Base-by-base conservation (phyloP, 73 alveolate species). In the Paraurostyla sp. region DNA sequence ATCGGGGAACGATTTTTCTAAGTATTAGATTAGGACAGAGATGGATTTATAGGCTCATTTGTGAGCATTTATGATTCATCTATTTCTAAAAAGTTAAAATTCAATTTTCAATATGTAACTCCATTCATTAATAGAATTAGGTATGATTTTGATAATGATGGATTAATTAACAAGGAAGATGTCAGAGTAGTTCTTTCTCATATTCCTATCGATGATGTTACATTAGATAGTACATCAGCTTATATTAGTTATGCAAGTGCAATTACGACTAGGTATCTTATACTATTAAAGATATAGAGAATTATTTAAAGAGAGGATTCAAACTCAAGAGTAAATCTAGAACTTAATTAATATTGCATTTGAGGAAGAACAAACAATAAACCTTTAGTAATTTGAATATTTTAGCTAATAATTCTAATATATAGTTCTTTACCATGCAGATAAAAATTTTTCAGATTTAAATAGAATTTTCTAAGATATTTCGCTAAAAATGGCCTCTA, bases 111-210 rank as follows among this genome's bases (percentile, higher is more conserved):
- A 54, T 54, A 32, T 54, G 22, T 15, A 15, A 15, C 11, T 6
- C 11, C 11, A 7, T n/a, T 15, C 6, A 15, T n/a, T n/a, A n/a
- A 7, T 15, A 6, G 11, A 15, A 54, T 13, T 13, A 54, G 71
- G 32, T 54, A 54, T n/a, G 71, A 54, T n/a, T 54, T 54, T n/a
- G 71, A 54, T n/a, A 54, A 54, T 54, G 71, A 54, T 22, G 71
- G 71, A 7, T 7, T 13, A 15, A 6, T 54, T 15, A 11, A 54
- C 36, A 54, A 54, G 30, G 71, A 54, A 54, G 71, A 54, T 15
- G 71, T 54, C 22, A 54, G 22, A 22, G 6, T 54, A 13, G 22
- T 54, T 15, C 71, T 54, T 6, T 54, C 71, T 15, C 32, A 54
- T n/a, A 54, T 54, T 11, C 71, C 71, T 15, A 6, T 54, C 16